These are phyloP conservation scores for Exophiala alcalophila DNA, from an alignment of 2,329 filamentous ascomycete genomes.

Conservation along the genomic window DNA sequence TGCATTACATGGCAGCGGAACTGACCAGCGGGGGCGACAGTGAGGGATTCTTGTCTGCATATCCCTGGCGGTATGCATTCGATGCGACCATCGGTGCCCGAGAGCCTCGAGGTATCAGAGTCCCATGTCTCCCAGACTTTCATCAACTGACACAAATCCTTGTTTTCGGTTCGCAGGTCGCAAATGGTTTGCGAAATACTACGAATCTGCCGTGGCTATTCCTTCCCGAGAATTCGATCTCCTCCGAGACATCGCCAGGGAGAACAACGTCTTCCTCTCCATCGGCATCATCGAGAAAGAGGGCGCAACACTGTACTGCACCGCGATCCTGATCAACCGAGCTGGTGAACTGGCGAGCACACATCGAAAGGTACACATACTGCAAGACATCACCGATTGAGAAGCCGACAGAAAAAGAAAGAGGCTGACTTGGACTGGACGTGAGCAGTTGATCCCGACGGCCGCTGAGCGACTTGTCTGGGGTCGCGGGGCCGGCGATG, in stretches of 20 bases:
- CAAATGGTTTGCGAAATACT: slow-evolving; percentile 79
- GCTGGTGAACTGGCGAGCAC: slow-evolving; percentile 71
- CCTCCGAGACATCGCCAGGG: slow-evolving; percentile 69
- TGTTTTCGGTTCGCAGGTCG: too few species aligned
- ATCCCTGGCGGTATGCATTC: slow-evolving; percentile 76
- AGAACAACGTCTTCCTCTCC: slow-evolving; percentile 77
- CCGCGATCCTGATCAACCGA: slow-evolving; percentile 77
- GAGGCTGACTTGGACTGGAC: too few species aligned
- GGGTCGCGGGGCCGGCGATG: slow-evolving; percentile 78
- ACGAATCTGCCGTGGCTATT: slow-evolving; percentile 68
- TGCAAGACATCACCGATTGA: too few species aligned
- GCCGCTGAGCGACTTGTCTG: slow-evolving; percentile 71
- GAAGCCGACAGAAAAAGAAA: too few species aligned
- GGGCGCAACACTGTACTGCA: slow-evolving; percentile 79
- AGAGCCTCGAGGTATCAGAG: slow-evolving; percentile 58
- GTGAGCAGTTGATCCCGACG: not conserved
- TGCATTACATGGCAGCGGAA: too few species aligned
- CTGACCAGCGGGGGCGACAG: too few species aligned
- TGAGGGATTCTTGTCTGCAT: slow-evolving; percentile 89
- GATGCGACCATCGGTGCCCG: slow-evolving; percentile 71
- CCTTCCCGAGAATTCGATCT: slow-evolving; percentile 49
- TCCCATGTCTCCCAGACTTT: too few species aligned
- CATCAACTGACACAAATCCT: too few species aligned
- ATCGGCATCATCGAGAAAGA: slow-evolving; percentile 74
- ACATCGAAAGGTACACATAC: slow-evolving; percentile 85